Conservation (phyloP, 1,139 yeast genomes). For the Yamadazyma jaroonii region DNA sequence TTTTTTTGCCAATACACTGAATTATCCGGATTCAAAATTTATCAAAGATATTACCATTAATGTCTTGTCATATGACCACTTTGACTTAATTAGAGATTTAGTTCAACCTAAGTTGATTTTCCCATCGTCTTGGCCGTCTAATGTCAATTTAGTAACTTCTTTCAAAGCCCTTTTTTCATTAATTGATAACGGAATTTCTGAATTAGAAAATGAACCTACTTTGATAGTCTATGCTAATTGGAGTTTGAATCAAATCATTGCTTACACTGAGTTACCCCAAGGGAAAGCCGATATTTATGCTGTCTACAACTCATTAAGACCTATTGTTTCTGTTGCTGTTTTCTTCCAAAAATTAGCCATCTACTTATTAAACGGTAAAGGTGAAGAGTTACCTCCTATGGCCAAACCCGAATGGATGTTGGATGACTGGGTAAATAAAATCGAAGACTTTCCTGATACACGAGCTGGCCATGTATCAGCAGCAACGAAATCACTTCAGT, state of each 20-base stretch:
- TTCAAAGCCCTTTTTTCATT: constrained; percentile 21
- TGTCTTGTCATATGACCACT: background rate
- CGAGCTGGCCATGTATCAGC: background rate
- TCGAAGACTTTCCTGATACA: no score
- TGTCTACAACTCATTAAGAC: constrained; percentile 20
- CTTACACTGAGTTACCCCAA: constrained; percentile 12
- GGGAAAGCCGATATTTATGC: constrained; percentile 17
- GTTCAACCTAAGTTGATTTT: background rate
- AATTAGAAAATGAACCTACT: constrained; percentile 10
- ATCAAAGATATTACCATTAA: background rate
- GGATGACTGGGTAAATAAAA: constrained; percentile 2
- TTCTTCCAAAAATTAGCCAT: constrained; percentile 7
- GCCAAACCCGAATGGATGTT: constrained; percentile 5
- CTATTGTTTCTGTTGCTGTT: constrained; percentile 24
- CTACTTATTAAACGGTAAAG: no score
- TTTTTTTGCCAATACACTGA: background rate
- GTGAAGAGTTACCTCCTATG: constrained; percentile 6
- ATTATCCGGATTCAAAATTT: background rate
- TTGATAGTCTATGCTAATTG: constrained; percentile 10
- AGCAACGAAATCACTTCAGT: background rate
- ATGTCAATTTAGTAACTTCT: constrained; percentile 9
- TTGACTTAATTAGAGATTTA: background rate
- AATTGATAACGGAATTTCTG: constrained; percentile 24
- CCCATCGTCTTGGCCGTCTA: constrained; percentile 2
- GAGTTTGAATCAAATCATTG: constrained; percentile 10